Percentiles rank a stretch among this genome's conserved stretches.
Conservation (phyloP, 768 basidiomycete genomes). For the Suillus ampliporus region DNA sequence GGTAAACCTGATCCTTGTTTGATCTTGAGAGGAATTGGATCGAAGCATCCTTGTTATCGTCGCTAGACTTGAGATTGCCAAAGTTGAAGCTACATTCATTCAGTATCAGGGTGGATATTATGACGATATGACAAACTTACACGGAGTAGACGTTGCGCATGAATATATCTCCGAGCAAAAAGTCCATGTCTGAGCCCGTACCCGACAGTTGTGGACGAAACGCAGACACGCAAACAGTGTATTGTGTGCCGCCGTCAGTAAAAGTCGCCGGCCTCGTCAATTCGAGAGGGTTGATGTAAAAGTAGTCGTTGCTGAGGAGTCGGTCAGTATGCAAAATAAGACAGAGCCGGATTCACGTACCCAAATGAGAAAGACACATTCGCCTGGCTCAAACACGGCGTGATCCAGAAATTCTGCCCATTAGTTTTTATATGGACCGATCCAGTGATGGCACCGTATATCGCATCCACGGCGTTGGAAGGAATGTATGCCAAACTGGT, state of each 20-base stretch:
- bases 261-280: slow-evolving; percentile 39
- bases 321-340: neutral
- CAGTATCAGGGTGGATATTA: neutral
- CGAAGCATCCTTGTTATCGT: slow-evolving; percentile 35
- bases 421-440: slow-evolving; percentile 39
- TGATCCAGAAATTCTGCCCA: slow-evolving; percentile 41
- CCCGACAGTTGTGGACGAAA: slow-evolving; percentile 37
- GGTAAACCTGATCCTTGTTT: slow-evolving; percentile 39
- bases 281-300: slow-evolving; percentile 52
- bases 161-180: slow-evolving; percentile 49
- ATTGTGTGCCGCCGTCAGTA: slow-evolving; percentile 33
- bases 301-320: slow-evolving; percentile 33
- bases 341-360: slow-evolving; percentile 7
- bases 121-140: slow-evolving; percentile 27
- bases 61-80: slow-evolving; percentile 33
- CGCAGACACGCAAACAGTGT: slow-evolving; percentile 45
- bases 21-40: slow-evolving; percentile 48
- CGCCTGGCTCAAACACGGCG: slow-evolving; percentile 38
- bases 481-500: slow-evolving; percentile 46
- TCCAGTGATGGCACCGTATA: slow-evolving; percentile 46
- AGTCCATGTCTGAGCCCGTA: slow-evolving; percentile 38
- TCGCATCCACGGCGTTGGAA: slow-evolving; percentile 37
- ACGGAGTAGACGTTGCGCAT: slow-evolving; percentile 53
- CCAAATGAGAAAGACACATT: slow-evolving; percentile 33
- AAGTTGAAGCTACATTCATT: slow-evolving; percentile 45